Percentiles rank a stretch among this genome's conserved stretches.
These are phyloP conservation scores for Vanrija sp. DNA, from an alignment of 1,284 basidiomycete species.

Conservation along the genomic window DNA sequence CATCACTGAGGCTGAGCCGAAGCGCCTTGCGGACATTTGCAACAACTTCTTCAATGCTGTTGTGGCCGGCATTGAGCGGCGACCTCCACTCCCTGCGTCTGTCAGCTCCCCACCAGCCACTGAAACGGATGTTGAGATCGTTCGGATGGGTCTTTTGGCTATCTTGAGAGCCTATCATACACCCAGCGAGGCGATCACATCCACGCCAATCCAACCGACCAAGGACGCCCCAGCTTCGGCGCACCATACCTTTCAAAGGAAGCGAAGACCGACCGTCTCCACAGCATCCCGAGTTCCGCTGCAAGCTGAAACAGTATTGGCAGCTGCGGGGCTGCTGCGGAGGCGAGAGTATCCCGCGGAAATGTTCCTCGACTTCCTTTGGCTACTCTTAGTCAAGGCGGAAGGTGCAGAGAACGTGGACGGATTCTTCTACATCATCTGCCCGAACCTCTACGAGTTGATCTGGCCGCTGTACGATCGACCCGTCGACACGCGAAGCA, in stretches of 20 bases:
- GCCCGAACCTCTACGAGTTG: constrained; percentile 14
- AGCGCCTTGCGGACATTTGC: constrained; percentile 22
- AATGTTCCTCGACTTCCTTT: constrained; percentile 35
- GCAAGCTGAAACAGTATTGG: constrained; percentile 19
- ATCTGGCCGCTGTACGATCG: constrained; percentile 35
- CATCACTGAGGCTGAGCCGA: constrained; percentile 17
- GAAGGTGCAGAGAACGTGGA: constrained; percentile 23
- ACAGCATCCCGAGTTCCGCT: constrained; percentile 11
- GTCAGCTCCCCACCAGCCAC: not conserved
- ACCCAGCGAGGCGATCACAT: constrained; percentile 11
- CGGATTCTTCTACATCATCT: constrained; percentile 21
- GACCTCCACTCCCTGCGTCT: not conserved
- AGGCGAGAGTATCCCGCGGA: constrained; percentile 16
- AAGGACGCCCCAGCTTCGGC: constrained; percentile 7
- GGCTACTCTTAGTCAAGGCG: constrained; percentile 34
- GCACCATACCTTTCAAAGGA: not conserved
- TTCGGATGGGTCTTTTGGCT: constrained; percentile 7
- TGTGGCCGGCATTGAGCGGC: not conserved
- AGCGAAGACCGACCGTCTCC: not conserved
- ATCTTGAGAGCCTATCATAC: constrained; percentile 32
- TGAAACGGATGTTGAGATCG: constrained; percentile 6
- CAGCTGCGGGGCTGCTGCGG: constrained; percentile 18
- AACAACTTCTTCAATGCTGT: constrained; percentile 19
- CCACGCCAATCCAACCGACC: constrained; percentile 12
- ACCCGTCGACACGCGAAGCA: constrained; percentile 17